Conservation (phyloP, 108 stramenopile species). For the Tribonema minus region DNA sequence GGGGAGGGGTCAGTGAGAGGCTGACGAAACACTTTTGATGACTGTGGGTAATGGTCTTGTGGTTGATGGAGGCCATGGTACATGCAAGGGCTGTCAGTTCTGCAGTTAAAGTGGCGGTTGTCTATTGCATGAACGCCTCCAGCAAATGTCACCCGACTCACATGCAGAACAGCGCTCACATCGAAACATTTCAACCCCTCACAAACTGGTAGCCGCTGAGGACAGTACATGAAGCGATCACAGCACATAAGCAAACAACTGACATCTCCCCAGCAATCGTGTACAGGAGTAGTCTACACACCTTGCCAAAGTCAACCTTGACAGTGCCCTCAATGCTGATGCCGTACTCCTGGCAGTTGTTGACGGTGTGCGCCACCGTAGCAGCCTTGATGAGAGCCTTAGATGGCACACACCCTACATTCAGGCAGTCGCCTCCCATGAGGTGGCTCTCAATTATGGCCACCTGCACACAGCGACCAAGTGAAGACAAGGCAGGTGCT, state of each 20-base stretch:
- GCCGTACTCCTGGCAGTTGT: slow-evolving; percentile 71
- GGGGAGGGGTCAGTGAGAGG: not conserved
- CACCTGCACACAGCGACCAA: slow-evolving; percentile 34
- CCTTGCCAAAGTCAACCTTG: slow-evolving; percentile 70
- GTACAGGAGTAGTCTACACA: too few relatives aligned
- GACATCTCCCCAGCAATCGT: too few relatives aligned
- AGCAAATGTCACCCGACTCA: too few relatives aligned
- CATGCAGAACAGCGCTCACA: too few relatives aligned
- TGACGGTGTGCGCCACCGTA: slow-evolving; percentile 62
- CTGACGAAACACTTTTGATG: not conserved
- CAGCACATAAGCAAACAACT: too few relatives aligned
- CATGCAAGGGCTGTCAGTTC: not conserved
- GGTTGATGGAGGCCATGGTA: not conserved
- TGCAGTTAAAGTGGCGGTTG: too few relatives aligned
- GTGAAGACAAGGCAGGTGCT: not conserved
- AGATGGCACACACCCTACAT: slow-evolving; percentile 88
- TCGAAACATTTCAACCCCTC: too few relatives aligned
- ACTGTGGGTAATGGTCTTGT: not conserved
- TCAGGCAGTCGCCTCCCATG: slow-evolving; percentile 82
- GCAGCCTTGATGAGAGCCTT: slow-evolving; percentile 83
- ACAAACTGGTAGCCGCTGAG: too few relatives aligned
- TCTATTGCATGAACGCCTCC: too few relatives aligned
- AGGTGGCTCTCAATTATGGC: slow-evolving; percentile 76
- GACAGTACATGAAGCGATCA: too few relatives aligned
- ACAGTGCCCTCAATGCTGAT: slow-evolving; percentile 57